phyloP scores from a whole-genome alignment of 2,329 filamentous ascomycete species.

The Lachnellula subtilissima region DNA sequence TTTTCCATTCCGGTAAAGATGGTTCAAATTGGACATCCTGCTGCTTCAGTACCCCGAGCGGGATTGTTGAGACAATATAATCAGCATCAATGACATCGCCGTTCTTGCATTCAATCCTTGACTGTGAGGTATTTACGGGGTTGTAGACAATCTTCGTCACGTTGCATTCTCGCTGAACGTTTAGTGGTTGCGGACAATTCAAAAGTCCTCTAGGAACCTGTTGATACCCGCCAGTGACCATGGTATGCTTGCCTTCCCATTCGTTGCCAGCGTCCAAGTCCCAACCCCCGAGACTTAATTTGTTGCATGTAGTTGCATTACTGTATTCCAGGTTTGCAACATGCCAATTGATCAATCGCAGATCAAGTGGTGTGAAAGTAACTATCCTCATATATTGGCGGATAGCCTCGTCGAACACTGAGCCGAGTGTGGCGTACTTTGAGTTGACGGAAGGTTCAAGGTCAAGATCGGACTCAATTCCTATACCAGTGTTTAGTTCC shows the following conservation, averaged over 20 bases:
- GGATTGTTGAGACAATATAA: conserved; percentile 82
- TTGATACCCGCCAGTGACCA: conserved; percentile 91
- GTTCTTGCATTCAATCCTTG: conserved; percentile 69
- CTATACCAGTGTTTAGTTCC: conserved; percentile 61
- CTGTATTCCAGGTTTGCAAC: conserved; percentile 97
- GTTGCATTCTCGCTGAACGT: conserved; percentile 68
- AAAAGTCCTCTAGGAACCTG: conserved; percentile 85
- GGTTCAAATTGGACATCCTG: conserved; percentile 80
- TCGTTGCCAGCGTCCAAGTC: conserved; percentile 98
- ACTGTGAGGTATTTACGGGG: conserved; percentile 42
- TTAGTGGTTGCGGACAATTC: conserved; percentile 68
- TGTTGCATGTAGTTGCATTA: conserved; percentile 83
- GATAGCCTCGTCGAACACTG: conserved; percentile 89
- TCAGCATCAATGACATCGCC: conserved; percentile 78
- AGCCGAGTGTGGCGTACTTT: conserved; percentile 70
- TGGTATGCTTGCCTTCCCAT: conserved; percentile 90
- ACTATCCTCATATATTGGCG: conserved; percentile 79
- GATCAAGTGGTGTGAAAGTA: conserved; percentile 78
- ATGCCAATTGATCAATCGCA: conserved; percentile 94
- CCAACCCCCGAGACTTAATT: conserved; percentile 85
- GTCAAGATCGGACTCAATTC: conserved; percentile 63
- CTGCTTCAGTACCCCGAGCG: conserved; percentile 88
- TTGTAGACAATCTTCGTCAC: conserved; percentile 70
- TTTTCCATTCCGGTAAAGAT: conserved; percentile 82
- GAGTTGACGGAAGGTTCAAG: conserved; percentile 61